Conservation (phyloP, 108 stramenopile species). For the Epipyxis sp. region DNA sequence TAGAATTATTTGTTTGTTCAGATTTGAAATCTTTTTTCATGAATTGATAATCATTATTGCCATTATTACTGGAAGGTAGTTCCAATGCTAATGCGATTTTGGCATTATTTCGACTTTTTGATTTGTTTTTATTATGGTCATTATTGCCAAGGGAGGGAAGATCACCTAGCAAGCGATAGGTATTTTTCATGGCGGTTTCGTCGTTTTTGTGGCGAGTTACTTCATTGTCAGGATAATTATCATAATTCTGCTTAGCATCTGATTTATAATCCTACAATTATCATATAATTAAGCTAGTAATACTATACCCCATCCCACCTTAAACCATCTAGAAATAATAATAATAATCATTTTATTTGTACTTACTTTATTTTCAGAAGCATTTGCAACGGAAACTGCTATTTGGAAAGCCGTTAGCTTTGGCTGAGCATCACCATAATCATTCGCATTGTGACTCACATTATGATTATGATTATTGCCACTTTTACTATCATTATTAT, state of each 20-base stretch:
- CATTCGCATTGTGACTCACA: too few relatives aligned
- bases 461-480: too few relatives aligned
- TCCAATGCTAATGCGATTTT: constrained; percentile 43
- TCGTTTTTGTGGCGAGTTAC: too few relatives aligned
- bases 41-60: constrained; percentile 15
- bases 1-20: too few relatives aligned
- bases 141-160: constrained; percentile 34
- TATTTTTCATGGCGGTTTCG: constrained; percentile 10
- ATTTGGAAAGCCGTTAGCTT: not conserved
- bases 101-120: not conserved
- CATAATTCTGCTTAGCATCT: too few relatives aligned
- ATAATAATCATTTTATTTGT: too few relatives aligned
- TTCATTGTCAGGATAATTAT: too few relatives aligned
- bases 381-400: constrained; percentile 14
- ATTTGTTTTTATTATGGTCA: not conserved
- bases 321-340: too few relatives aligned
- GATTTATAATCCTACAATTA: too few relatives aligned
- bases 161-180: constrained; percentile 39
- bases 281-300: too few relatives aligned
- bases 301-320: too few relatives aligned
- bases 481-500: not conserved
- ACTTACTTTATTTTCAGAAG: not conserved
- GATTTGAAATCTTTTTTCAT: constrained; percentile 2
- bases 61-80: too few relatives aligned
- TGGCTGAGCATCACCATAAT: not conserved